phyloP scores from a whole-genome alignment of 2,329 filamentous ascomycete genomes.

The Beauveria caledonica region DNA sequence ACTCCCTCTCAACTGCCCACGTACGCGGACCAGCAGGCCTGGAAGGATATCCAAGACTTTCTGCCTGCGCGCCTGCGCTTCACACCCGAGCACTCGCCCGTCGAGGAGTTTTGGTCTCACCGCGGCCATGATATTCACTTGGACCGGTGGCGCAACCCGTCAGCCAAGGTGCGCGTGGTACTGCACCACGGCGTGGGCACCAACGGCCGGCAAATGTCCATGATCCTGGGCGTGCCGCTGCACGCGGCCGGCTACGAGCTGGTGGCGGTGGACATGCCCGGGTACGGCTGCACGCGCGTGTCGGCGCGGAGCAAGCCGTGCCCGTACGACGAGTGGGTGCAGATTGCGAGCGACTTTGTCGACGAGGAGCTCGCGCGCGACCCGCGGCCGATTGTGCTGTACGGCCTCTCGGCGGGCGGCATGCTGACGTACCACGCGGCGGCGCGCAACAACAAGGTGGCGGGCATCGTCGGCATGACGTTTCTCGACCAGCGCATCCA shows the following conservation, averaged over 20 bases:
- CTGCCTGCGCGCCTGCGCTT: background rate
- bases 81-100: background rate
- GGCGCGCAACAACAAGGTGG: background rate
- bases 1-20: background rate
- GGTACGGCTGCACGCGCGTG: background rate
- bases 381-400: background rate
- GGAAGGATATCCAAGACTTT: background rate
- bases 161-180: background rate
- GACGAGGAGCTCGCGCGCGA: background rate
- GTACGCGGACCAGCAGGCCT: conserved; percentile 1
- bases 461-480: conserved; percentile 1
- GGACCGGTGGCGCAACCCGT: conserved; percentile 5
- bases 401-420: background rate
- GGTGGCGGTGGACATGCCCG: background rate
- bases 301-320: background rate
- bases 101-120: background rate
- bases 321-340: conserved; percentile 3
- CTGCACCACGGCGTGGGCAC: conserved; percentile 6
- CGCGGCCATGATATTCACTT: background rate
- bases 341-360: conserved; percentile 1
- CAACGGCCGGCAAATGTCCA: conserved; percentile 3
- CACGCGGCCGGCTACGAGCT: background rate
- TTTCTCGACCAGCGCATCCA: background rate
- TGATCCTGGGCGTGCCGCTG: background rate
- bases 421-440: background rate